Conservation (phyloP, 2,329 filamentous ascomycete genomes). For the Parasarocladium wereldwijsianum region DNA sequence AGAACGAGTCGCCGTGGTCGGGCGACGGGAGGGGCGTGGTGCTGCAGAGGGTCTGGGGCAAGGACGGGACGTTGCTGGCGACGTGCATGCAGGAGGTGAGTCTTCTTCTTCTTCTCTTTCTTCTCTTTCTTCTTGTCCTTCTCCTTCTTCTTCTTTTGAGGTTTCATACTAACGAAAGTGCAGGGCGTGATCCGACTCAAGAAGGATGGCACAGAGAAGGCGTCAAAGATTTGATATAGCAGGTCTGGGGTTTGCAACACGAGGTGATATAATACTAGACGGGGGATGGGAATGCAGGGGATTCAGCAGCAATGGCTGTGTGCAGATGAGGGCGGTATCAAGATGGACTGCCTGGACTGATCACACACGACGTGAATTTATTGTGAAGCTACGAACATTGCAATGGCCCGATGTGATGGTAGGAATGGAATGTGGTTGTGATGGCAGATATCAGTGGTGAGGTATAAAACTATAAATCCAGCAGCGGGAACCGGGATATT, state of each 20-base stretch:
- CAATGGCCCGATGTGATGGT: too few relatives aligned
- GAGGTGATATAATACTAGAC: background rate
- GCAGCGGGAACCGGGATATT: too few relatives aligned
- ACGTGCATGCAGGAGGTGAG: constrained; percentile 67
- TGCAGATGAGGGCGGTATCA: too few relatives aligned
- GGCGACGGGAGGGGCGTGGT: constrained; percentile 66
- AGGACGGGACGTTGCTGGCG: constrained; percentile 58
- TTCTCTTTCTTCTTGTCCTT: background rate
- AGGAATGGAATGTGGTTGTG: too few relatives aligned
- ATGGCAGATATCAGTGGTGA: too few relatives aligned
- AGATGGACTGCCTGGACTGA: too few relatives aligned
- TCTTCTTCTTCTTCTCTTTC: constrained; percentile 5
- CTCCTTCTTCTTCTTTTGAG: background rate
- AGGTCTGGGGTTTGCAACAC: background rate
- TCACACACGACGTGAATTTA: too few relatives aligned
- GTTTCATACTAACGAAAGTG: background rate
- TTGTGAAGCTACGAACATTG: too few relatives aligned
- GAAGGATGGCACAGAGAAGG: constrained; percentile 21
- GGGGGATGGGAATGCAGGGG: background rate
- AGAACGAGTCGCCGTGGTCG: constrained; percentile 70
- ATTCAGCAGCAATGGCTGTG: background rate
- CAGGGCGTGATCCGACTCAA: constrained; percentile 37
- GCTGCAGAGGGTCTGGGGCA: constrained; percentile 56
- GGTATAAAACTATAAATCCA: too few relatives aligned
- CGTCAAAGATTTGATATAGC: constrained; percentile 16